These are phyloP conservation scores for Suillus sp. DNA, from an alignment of 768 basidiomycete species.

Conservation along the genomic window DNA sequence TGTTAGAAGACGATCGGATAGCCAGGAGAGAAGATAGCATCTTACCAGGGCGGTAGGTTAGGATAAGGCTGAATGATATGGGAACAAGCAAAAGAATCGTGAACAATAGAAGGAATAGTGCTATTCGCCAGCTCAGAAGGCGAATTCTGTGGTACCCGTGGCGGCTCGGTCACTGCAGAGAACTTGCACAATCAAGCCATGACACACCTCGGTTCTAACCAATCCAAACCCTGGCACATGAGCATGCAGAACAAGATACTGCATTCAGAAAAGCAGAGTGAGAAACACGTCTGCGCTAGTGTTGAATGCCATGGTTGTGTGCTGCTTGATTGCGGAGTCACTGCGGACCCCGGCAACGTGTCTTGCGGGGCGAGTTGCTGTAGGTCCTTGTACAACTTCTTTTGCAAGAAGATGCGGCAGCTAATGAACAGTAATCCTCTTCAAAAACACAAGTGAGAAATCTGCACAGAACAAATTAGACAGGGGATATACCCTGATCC, in stretches of 20 bases:
- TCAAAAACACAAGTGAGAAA: conserved; percentile 2
- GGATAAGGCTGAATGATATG: conserved; percentile 58
- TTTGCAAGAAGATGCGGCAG: conserved; percentile 60
- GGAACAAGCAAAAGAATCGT: conserved; percentile 70
- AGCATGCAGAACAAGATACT: conserved; percentile 72
- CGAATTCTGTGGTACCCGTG: conserved; percentile 47
- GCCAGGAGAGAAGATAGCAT: conserved; percentile 11
- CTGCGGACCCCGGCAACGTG: conserved; percentile 26
- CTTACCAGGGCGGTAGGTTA: conserved; percentile 44
- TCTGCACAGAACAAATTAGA: background rate
- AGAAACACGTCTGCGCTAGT: conserved; percentile 61
- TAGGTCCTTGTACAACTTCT: conserved; percentile 61
- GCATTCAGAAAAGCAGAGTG: conserved; percentile 73
- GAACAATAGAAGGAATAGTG: conserved; percentile 59
- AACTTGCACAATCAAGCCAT: conserved; percentile 1
- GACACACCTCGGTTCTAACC: conserved; percentile 58
- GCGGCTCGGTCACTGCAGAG: conserved; percentile 9
- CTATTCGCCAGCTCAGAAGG: conserved; percentile 67
- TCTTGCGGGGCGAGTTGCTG: conserved; percentile 44
- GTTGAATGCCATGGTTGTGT: conserved; percentile 49
- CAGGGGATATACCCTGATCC: conserved; percentile 22
- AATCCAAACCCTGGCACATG: conserved; percentile 64
- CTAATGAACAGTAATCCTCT: conserved; percentile 55
- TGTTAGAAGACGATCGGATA: background rate
- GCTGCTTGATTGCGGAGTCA: conserved; percentile 22